phyloP scores from a whole-genome alignment of 768 basidiomycete genomes.

The Mycena floridula region DNA sequence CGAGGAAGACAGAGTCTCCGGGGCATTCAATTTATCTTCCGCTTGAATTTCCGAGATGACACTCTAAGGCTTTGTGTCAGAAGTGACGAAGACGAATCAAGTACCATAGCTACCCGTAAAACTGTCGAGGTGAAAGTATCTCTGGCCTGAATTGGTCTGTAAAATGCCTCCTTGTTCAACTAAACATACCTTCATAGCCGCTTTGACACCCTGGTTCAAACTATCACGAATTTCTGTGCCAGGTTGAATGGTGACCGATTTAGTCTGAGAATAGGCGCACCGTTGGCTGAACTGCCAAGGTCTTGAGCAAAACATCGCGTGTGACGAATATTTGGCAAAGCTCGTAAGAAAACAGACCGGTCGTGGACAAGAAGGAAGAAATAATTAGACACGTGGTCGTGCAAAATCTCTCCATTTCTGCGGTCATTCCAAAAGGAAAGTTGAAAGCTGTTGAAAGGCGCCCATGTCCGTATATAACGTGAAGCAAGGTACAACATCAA shows the following conservation, averaged over 20 bases:
- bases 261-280: too few species aligned
- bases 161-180: background rate
- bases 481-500: too few species aligned
- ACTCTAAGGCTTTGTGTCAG: slow-evolving; percentile 32
- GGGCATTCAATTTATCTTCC: slow-evolving; percentile 54
- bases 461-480: too few species aligned
- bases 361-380: too few species aligned
- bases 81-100: background rate
- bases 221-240: slow-evolving; percentile 46
- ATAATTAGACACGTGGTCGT: too few species aligned
- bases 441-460: too few species aligned
- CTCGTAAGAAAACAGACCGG: background rate
- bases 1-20: slow-evolving; percentile 37
- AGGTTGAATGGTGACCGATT: background rate
- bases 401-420: too few species aligned
- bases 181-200: slow-evolving; percentile 58
- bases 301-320: too few species aligned
- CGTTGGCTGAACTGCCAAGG: too few species aligned
- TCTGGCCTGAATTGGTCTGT: slow-evolving; percentile 34
- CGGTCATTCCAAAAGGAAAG: too few species aligned
- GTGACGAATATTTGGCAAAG: background rate
- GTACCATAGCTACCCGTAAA: slow-evolving; percentile 35
- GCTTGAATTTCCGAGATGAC: slow-evolving; percentile 65
- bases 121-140: slow-evolving; percentile 52
- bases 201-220: slow-evolving; percentile 50